phyloP scores from a whole-genome alignment of 768 basidiomycete species.

The Rhodotorula graminis region DNA sequence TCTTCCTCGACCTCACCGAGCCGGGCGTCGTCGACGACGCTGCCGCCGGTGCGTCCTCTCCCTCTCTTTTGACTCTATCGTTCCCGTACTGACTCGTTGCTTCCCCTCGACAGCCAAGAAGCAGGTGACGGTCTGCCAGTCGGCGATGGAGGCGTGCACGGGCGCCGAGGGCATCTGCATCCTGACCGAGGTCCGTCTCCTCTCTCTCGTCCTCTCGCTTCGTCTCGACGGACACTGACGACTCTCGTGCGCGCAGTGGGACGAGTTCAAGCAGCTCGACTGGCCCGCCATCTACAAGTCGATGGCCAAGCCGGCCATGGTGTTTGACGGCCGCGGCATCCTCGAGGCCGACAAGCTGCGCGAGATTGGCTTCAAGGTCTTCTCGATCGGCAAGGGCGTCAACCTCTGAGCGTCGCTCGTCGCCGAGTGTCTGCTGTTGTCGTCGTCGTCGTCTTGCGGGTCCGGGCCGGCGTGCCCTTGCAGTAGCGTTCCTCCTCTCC shows the following conservation, averaged over 20 bases:
- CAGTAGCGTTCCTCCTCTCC: no score
- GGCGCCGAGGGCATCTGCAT: slow-evolving; percentile 88
- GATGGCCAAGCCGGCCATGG: slow-evolving; percentile 95
- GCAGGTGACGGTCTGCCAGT: slow-evolving; percentile 70
- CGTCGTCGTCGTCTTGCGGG: no score
- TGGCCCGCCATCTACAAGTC: slow-evolving; percentile 76
- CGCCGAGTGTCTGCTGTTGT: no score
- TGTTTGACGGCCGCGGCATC: slow-evolving; percentile 88
- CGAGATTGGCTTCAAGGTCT: slow-evolving; percentile 76
- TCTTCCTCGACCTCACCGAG: slow-evolving; percentile 59
- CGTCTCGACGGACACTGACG: background rate
- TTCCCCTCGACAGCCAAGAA: slow-evolving; percentile 64
- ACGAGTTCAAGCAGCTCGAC: slow-evolving; percentile 87
- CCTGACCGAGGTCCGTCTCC: slow-evolving; percentile 64
- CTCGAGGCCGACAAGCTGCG: slow-evolving; percentile 73
- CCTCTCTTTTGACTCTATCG: background rate
- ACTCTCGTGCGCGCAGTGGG: slow-evolving; percentile 57
- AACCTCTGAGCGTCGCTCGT: slow-evolving; percentile 8
- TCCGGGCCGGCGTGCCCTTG: no score
- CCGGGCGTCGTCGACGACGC: slow-evolving; percentile 56
- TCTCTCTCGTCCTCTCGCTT: no score
- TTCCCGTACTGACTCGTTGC: slow-evolving; percentile 4
- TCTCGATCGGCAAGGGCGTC: slow-evolving; percentile 46
- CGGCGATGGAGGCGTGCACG: slow-evolving; percentile 81
- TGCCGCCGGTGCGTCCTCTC: slow-evolving; percentile 48